phyloP scores from a whole-genome alignment of 257 asterid species.

The Jasminum sambac region DNA sequence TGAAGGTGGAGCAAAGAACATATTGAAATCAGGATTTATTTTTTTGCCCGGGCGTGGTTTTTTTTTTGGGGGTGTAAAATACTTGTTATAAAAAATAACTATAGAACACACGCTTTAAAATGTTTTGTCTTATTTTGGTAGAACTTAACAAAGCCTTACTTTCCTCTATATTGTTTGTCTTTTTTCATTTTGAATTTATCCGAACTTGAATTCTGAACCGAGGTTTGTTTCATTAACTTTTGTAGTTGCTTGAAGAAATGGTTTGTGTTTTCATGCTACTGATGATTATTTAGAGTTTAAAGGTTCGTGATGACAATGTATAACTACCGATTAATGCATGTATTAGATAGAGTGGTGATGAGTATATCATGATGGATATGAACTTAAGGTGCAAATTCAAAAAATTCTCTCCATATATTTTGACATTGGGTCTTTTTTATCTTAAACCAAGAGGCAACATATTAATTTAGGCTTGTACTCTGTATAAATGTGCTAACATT shows the following conservation, averaged over 20 bases:
- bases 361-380: background rate
- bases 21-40: too few relatives aligned
- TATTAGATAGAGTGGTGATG: background rate
- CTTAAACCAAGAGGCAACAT: background rate
- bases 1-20: background rate
- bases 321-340: background rate
- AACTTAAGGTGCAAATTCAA: background rate
- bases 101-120: background rate
- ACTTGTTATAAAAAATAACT: background rate
- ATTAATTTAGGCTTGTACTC: background rate
- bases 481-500: background rate
- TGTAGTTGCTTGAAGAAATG: background rate
- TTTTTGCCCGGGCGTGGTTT: too few relatives aligned
- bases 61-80: background rate
- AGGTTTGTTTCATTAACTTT: background rate
- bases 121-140: background rate
- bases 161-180: background rate
- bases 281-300: background rate
- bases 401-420: conserved; percentile 4
- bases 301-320: background rate
- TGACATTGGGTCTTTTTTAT: background rate
- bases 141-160: background rate
- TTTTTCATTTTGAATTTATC: background rate
- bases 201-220: background rate
- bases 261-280: background rate